Conservation (phyloP, 169 alveolate genomes). For the Plasmodium vinckei region DNA sequence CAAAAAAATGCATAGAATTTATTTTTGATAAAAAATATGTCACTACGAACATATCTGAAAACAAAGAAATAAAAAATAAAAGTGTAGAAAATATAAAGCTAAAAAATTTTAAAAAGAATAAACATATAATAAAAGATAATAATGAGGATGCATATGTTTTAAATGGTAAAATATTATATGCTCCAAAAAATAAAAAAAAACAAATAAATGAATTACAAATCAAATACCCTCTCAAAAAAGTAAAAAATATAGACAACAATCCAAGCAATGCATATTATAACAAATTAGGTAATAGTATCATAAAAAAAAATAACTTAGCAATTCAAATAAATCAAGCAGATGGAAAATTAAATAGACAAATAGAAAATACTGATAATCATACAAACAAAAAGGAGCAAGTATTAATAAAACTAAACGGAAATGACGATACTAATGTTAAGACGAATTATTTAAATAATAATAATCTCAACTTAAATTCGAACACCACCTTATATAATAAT, state of each 20-base stretch:
- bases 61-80: slow-evolving; percentile 44
- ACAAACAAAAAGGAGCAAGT: too few species aligned
- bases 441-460: too few species aligned
- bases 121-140: slow-evolving; percentile 24
- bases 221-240: slow-evolving; percentile 10
- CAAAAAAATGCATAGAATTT: slow-evolving; percentile 1
- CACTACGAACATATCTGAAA: slow-evolving; percentile 27
- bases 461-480: too few species aligned
- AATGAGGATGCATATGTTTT: slow-evolving; percentile 56
- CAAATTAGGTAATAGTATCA: slow-evolving; percentile 17
- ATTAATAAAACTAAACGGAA: too few species aligned
- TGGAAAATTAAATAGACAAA: background rate
- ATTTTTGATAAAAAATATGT: slow-evolving; percentile 5
- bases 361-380: too few species aligned
- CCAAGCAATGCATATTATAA: slow-evolving; percentile 12
- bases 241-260: slow-evolving; percentile 11
- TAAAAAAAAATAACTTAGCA: slow-evolving; percentile 17
- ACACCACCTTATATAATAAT: too few species aligned
- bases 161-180: slow-evolving; percentile 66
- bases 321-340: background rate
- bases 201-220: slow-evolving; percentile 41
- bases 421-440: too few species aligned
- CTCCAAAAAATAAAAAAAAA: slow-evolving; percentile 41
- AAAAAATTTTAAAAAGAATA: slow-evolving; percentile 54
- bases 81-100: slow-evolving; percentile 17